Evolutionary conservation across 371 early-diverging fungal genomes (phyloP), one percentile per base, ranked within the genome.

Genomic region (Mortierella sp.): DNA sequence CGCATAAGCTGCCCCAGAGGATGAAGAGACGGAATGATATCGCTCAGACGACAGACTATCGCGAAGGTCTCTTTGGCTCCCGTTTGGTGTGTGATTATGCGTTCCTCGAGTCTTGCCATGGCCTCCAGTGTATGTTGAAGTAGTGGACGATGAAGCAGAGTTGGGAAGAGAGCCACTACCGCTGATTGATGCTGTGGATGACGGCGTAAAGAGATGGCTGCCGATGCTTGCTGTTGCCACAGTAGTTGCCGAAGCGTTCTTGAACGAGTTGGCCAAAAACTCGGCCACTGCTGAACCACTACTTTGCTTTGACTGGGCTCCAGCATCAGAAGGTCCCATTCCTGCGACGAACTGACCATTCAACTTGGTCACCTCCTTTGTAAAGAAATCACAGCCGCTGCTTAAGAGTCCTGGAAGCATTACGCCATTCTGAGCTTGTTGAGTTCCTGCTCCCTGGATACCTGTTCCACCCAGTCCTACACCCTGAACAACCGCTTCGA

Each of bases 331-430:
- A 25, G 73, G 77, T 0, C 74, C 74, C 74, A 74, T 70, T 23
- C 74, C 71, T 37, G 66, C 61, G 16, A 73, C 67, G 45, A 75
- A 73, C 44, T 75, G 73, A 18, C 82, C 71, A 23, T 79, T 79
- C 43, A 70, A 71, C 48, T 71, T 70, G 30, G 63, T 57, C 0
- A 81, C 83, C 37, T 83, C 83, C 28, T 74, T 81, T 44, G 62
- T 59, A 52, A 81, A 83, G 46, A 83, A 74, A 37, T 82, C 84
- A 28, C 80, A 72, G 21, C 68, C 73, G 58, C 74, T 74, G 61
- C 70, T 74, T 1, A 60, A 66, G 16, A 70, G 23, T 7, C 50
- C n/a, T 1, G 67, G 65, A 2, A 37, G 52, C 4, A 70, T 43
- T 11, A 16, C 43, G 4, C 75, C 72, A 37, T 68, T 68, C 23